These are phyloP conservation scores for Paraphaeosphaeria minitans DNA, from an alignment of 2,329 filamentous ascomycete genomes.

Conservation along the genomic window DNA sequence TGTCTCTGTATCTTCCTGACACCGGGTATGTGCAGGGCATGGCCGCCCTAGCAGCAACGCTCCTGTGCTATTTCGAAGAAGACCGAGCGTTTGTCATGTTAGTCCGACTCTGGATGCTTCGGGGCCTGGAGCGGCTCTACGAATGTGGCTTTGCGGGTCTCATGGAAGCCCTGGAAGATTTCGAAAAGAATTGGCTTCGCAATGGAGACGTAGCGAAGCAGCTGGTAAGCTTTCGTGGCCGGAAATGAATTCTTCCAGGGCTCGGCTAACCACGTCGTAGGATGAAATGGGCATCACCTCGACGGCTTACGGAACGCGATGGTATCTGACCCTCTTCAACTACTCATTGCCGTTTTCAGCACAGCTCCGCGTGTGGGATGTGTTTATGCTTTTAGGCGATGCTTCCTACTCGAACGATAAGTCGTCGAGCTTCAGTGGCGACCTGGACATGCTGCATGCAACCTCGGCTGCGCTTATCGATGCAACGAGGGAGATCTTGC, in stretches of 20 bases:
- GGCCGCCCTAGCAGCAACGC: conserved; percentile 88
- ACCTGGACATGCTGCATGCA: conserved; percentile 87
- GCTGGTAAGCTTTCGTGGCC: conserved; percentile 62
- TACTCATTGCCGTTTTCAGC: conserved; percentile 93
- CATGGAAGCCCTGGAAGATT: conserved; percentile 83
- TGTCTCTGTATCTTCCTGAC: conserved; percentile 87
- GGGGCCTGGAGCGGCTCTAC: conserved; percentile 85
- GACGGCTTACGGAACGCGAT: conserved; percentile 93
- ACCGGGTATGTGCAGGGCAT: conserved; percentile 98
- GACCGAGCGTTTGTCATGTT: conserved; percentile 95
- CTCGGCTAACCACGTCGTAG: conserved; percentile 51
- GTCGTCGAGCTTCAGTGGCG: conserved; percentile 56
- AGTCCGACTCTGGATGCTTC: conserved; percentile 88
- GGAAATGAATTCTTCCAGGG: not conserved
- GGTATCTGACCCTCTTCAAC: conserved; percentile 98
- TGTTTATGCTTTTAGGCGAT: conserved; percentile 93
- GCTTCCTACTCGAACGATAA: conserved; percentile 53
- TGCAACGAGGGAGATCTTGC: conserved; percentile 82
- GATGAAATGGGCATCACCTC: conserved; percentile 78
- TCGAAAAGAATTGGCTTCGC: conserved; percentile 81
- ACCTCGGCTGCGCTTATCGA: conserved; percentile 89
- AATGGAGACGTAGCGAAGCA: conserved; percentile 79
- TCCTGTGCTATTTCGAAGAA: conserved; percentile 97
- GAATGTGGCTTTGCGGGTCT: conserved; percentile 82
- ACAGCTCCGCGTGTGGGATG: conserved; percentile 95